A percentile compares a stretch with the other conserved stretches of the same genome.
Conservation (phyloP, 2,329 filamentous ascomycete genomes). For the Pseudohalonectria lignicola region DNA sequence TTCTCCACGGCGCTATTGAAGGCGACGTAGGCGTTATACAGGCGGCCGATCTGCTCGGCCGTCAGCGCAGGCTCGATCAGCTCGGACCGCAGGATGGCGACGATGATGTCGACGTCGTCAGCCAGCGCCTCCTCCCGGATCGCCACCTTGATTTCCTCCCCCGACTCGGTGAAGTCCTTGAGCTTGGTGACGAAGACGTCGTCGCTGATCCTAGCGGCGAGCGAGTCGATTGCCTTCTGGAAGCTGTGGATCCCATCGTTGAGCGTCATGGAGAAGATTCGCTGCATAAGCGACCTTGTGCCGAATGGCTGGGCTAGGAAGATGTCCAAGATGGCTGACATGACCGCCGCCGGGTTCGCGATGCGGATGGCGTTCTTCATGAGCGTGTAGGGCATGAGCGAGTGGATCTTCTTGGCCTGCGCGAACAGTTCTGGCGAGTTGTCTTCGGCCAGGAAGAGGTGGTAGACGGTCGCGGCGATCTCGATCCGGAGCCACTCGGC, state of each 20-base stretch:
- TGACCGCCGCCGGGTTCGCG: constrained; percentile 91
- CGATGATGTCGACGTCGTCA: constrained; percentile 75
- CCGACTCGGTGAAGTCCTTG: constrained; percentile 63
- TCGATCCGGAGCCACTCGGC: constrained; percentile 97
- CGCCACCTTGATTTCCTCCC: constrained; percentile 61
- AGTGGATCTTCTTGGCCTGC: constrained; percentile 89
- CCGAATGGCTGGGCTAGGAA: constrained; percentile 95
- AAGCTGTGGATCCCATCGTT: constrained; percentile 82
- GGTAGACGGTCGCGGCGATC: constrained; percentile 91
- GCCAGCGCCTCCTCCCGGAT: constrained; percentile 63
- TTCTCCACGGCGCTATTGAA: constrained; percentile 95
- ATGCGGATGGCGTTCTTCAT: constrained; percentile 96
- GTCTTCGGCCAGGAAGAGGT: constrained; percentile 93
- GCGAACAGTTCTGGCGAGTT: constrained; percentile 95
- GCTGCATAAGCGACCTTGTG: constrained; percentile 77
- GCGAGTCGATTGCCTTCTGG: constrained; percentile 73
- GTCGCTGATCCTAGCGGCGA: constrained; percentile 72
- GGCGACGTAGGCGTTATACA: constrained; percentile 91
- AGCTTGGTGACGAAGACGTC: constrained; percentile 70
- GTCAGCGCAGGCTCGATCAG: constrained; percentile 60
- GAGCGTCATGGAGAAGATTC: constrained; percentile 86
- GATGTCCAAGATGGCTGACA: constrained; percentile 89
- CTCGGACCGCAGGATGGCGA: constrained; percentile 74
- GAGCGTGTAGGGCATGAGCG: constrained; percentile 81
- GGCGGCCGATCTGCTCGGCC: constrained; percentile 64